Evolutionary conservation across 768 basidiomycete genomes (phyloP).

Genomic region (Rhizopogon vulgaris): DNA sequence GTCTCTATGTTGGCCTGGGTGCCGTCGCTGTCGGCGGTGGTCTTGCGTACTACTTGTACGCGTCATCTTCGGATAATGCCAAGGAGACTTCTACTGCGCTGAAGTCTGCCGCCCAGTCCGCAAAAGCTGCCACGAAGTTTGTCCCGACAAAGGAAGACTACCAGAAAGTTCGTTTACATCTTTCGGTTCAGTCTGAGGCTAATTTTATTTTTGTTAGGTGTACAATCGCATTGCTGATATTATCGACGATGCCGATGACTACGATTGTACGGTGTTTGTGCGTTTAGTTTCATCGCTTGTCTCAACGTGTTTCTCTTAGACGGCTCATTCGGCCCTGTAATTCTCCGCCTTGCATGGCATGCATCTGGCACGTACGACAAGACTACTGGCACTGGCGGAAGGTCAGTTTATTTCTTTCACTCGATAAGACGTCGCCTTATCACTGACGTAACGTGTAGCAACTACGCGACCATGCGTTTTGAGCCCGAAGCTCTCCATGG

Average conservation of each 20-base stretch:
- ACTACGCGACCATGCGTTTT: constrained; percentile 99
- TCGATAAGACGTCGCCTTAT: neutral
- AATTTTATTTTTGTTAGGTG: constrained; percentile 41
- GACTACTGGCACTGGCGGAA: constrained; percentile 69
- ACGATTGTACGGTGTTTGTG: constrained; percentile 63
- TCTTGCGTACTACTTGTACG: constrained; percentile 57
- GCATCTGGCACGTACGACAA: constrained; percentile 91
- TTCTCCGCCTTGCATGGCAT: constrained; percentile 93
- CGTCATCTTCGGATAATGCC: constrained; percentile 38
- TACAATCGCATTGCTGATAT: constrained; percentile 84
- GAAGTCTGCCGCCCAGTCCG: constrained; percentile 57
- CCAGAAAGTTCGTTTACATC: constrained; percentile 55
- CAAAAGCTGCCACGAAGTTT: constrained; percentile 63
- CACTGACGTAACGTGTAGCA: constrained; percentile 40
- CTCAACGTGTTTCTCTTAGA: constrained; percentile 37
- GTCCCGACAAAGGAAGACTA: constrained; percentile 80
- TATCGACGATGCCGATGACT: constrained; percentile 61
- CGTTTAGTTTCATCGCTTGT: neutral
- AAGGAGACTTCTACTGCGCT: constrained; percentile 47
- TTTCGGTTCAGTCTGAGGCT: neutral
- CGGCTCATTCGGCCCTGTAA: constrained; percentile 82
- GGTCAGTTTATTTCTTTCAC: constrained; percentile 34
- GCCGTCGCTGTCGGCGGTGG: constrained; percentile 53
- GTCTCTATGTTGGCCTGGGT: constrained; percentile 56
- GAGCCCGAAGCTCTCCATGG: constrained; percentile 79